Percentiles rank a stretch among this genome's conserved stretches.
Conservation (phyloP, 495 filamentous ascomycete species). For the Lasiosphaeris hirsuta region DNA sequence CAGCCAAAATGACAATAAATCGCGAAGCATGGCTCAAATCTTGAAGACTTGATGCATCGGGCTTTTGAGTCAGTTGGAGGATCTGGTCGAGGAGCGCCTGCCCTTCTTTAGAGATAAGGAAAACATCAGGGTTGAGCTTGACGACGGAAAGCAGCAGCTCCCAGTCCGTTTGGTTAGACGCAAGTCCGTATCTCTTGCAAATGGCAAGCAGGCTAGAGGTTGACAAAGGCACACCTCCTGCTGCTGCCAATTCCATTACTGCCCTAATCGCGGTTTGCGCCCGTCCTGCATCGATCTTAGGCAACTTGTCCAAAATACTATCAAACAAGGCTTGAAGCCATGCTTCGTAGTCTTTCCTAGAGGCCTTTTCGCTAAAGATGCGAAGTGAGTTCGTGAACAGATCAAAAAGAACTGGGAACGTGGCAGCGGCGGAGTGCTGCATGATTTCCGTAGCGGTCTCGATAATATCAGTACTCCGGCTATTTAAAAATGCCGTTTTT, state of each 20-base stretch:
- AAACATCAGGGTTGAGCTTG: conserved; percentile 65
- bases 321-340: conserved; percentile 70
- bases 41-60: not conserved
- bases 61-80: conserved; percentile 28
- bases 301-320: conserved; percentile 36
- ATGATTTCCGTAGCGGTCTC: conserved; percentile 32
- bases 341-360: conserved; percentile 51
- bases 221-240: conserved; percentile 20
- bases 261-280: conserved; percentile 26
- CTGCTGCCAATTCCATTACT: conserved; percentile 41
- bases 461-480: conserved; percentile 33
- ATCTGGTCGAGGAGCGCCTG: conserved; percentile 35
- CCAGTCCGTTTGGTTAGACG: conserved; percentile 52
- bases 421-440: conserved; percentile 28
- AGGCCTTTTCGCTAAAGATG: conserved; percentile 52
- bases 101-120: conserved; percentile 44
- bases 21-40: conserved; percentile 18
- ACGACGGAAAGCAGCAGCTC: conserved; percentile 57
- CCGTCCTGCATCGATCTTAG: conserved; percentile 8
- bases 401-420: conserved; percentile 51
- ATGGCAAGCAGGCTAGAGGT: conserved; percentile 35
- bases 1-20: conserved; percentile 57
- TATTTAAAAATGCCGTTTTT: conserved; percentile 52
- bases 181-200: conserved; percentile 40
- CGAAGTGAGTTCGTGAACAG: conserved; percentile 55